Evolutionary conservation across 2,329 filamentous ascomycete species (phyloP).

Genomic region (Trichoderma sp.): DNA sequence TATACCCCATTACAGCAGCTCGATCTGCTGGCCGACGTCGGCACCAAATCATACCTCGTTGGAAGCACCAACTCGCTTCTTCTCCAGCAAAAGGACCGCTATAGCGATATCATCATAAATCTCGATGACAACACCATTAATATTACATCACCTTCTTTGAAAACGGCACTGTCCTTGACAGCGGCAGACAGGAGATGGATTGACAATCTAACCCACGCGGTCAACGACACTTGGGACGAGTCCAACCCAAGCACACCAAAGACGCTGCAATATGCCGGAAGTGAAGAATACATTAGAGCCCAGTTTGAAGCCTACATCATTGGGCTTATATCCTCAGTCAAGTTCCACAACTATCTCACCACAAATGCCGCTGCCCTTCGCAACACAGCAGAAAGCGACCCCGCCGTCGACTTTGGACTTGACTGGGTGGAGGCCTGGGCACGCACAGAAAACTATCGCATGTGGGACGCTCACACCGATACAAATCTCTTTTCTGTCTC

Average conservation of each 20-base stretch:
- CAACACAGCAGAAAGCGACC: slow-evolving; percentile 77
- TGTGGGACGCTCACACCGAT: slow-evolving; percentile 82
- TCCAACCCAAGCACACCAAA: slow-evolving; percentile 86
- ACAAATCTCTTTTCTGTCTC: slow-evolving; percentile 92
- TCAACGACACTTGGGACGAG: slow-evolving; percentile 97
- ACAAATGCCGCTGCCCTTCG: slow-evolving; percentile 64
- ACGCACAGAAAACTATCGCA: slow-evolving; percentile 84
- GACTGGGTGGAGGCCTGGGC: slow-evolving; percentile 91
- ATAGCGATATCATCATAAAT: slow-evolving; percentile 95
- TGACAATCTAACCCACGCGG: slow-evolving; percentile 88
- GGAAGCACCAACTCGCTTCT: slow-evolving; percentile 95
- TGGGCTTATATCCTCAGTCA: slow-evolving; percentile 82
- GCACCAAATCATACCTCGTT: slow-evolving; percentile 96
- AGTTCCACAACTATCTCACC: slow-evolving; percentile 79
- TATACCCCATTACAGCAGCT: slow-evolving; percentile 97
- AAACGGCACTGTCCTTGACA: slow-evolving; percentile 75
- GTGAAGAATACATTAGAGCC: slow-evolving; percentile 94
- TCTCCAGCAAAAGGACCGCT: slow-evolving; percentile 90
- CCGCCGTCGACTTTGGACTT: slow-evolving; percentile 77
- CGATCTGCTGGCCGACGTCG: slow-evolving; percentile 88
- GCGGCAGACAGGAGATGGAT: slow-evolving; percentile 94
- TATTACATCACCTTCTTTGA: slow-evolving; percentile 79
- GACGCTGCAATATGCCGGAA: slow-evolving; percentile 91
- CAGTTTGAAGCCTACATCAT: slow-evolving; percentile 98
- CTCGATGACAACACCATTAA: slow-evolving; percentile 87